phyloP scores from a whole-genome alignment of 345 rosid genomes.

The Cardamine occulta region DNA sequence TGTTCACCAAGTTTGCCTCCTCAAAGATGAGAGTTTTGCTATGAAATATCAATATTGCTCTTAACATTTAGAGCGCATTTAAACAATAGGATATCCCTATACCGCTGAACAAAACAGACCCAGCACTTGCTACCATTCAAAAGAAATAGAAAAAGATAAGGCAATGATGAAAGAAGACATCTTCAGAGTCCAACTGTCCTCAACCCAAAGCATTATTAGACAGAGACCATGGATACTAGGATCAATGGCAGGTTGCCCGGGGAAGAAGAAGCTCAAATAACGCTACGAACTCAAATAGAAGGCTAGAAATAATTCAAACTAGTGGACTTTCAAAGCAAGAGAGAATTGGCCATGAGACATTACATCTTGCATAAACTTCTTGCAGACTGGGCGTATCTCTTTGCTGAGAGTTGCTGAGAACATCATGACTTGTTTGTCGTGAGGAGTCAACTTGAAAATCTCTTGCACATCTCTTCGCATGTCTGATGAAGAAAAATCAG shows the following conservation, averaged over 20 bases:
- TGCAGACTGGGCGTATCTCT: slow-evolving; percentile 98
- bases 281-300: slow-evolving; percentile 31
- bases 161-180: not conserved
- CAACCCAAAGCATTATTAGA: not conserved
- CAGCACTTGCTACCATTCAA: not conserved
- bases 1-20: slow-evolving; percentile 54
- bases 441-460: slow-evolving; percentile 98
- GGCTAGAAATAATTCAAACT: slow-evolving; percentile 52
- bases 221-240: not conserved
- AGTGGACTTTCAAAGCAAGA: slow-evolving; percentile 60
- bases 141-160: not conserved
- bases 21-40: slow-evolving; percentile 42
- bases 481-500: slow-evolving; percentile 45
- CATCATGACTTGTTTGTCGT: slow-evolving; percentile 99
- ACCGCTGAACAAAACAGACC: slow-evolving; percentile 8
- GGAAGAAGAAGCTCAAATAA: slow-evolving; percentile 8
- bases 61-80: not conserved
- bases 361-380: slow-evolving; percentile 99
- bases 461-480: slow-evolving; percentile 94
- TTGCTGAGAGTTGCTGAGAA: slow-evolving; percentile 99
- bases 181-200: not conserved
- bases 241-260: not conserved
- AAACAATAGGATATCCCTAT: not conserved
- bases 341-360: slow-evolving; percentile 66
- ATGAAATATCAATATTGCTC: slow-evolving; percentile 42